phyloP scores from a whole-genome alignment of 306 rosid species.

The Crotalaria pallida region DNA sequence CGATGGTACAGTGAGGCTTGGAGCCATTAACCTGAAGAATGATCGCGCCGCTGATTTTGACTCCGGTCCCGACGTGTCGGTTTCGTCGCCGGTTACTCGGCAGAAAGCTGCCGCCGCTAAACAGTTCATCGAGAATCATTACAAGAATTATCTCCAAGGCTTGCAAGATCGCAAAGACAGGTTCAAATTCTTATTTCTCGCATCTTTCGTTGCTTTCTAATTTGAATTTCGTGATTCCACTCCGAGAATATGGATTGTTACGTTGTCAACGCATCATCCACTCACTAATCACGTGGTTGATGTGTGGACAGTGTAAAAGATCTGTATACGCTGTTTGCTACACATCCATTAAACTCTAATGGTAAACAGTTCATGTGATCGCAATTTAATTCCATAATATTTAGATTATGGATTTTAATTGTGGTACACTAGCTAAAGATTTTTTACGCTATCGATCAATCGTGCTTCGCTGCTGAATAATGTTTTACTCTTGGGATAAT shows the following conservation, averaged over 20 bases:
- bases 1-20: constrained; percentile 77
- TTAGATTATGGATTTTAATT: no score
- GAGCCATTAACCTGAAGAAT: constrained; percentile 66
- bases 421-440: no score
- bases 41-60: constrained; percentile 62
- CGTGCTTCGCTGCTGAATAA: not conserved
- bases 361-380: no score
- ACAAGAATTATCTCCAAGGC: constrained; percentile 89
- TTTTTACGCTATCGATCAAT: not conserved
- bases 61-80: constrained; percentile 67
- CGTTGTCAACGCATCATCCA: no score
- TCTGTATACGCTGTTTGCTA: no score
- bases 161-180: constrained; percentile 97
- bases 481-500: not conserved
- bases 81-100: constrained; percentile 89
- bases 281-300: no score
- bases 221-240: not conserved
- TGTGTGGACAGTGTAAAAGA: no score
- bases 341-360: no score
- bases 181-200: constrained; percentile 29
- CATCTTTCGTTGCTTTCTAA: not conserved
- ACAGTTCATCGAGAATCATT: constrained; percentile 95
- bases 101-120: constrained; percentile 97
- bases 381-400: no score
- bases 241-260: no score